phyloP scores from a whole-genome alignment of 306 rosid genomes.

The Urtica urens region DNA sequence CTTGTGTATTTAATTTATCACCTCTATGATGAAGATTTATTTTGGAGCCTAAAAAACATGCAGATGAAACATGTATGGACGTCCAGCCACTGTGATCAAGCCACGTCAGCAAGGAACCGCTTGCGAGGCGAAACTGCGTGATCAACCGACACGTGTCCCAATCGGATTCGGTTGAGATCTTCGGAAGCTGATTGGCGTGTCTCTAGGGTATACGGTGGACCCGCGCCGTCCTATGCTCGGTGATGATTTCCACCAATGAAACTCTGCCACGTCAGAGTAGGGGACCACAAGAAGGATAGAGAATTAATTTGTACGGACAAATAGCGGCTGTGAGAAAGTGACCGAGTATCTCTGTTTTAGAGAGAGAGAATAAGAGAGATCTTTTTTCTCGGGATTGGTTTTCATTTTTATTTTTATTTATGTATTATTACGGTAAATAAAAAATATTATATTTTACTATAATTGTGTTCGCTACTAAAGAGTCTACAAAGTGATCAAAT shows the following conservation, averaged over 20 bases:
- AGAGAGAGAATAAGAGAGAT: conserved; percentile 11
- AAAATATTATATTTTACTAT: too few species aligned
- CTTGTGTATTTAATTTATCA: too few species aligned
- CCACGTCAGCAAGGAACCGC: background rate
- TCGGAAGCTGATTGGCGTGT: background rate
- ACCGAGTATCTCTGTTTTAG: background rate
- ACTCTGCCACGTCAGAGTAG: conserved; percentile 8
- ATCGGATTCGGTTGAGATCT: background rate
- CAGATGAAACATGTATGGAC: too few species aligned
- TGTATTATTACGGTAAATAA: too few species aligned
- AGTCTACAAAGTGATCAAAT: too few species aligned
- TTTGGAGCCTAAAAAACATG: too few species aligned
- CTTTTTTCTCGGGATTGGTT: background rate
- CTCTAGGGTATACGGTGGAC: background rate
- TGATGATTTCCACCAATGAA: conserved; percentile 1
- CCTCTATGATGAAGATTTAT: too few species aligned
- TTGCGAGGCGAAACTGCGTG: conserved; percentile 34
- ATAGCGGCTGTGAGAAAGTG: conserved; percentile 29
- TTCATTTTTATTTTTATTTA: too few species aligned
- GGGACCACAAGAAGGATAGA: conserved; percentile 11
- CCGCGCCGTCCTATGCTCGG: conserved; percentile 18
- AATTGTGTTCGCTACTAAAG: too few species aligned
- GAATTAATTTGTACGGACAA: conserved; percentile 1
- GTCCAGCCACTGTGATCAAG: background rate
- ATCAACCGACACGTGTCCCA: conserved; percentile 28